Percentiles rank a stretch among this genome's conserved stretches.
Evolutionary conservation across 768 basidiomycete genomes (phyloP).

Genomic region (Leccinum subtestaceum): DNA sequence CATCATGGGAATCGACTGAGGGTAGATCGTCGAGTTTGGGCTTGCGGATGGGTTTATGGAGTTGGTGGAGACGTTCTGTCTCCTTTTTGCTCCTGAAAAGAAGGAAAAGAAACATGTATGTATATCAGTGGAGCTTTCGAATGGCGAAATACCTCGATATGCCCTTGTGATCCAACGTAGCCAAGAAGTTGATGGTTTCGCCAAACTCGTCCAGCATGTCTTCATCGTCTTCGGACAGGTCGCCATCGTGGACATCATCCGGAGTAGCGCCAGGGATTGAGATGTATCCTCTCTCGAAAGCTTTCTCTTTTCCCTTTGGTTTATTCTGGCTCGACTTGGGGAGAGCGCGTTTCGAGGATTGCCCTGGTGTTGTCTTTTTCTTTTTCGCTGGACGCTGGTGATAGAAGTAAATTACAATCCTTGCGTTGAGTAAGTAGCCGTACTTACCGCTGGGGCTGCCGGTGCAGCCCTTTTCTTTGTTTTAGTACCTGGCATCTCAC

Average conservation of each 20-base stretch:
- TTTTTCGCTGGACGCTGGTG: conserved; percentile 52
- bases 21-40: conserved; percentile 59
- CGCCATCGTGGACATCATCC: conserved; percentile 30
- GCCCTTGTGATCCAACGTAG: conserved; percentile 69
- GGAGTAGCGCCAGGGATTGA: conserved; percentile 48
- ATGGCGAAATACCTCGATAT: conserved; percentile 63
- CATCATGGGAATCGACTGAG: conserved; percentile 64
- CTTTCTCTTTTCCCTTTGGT: conserved; percentile 55
- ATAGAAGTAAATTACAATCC: background rate
- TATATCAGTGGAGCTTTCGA: background rate
- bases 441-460: conserved; percentile 27
- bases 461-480: conserved; percentile 36
- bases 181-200: conserved; percentile 62
- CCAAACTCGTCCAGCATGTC: conserved; percentile 67
- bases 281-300: conserved; percentile 56
- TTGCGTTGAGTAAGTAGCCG: background rate
- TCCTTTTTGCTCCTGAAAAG: conserved; percentile 78
- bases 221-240: conserved; percentile 68
- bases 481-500: conserved; percentile 26
- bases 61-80: conserved; percentile 63
- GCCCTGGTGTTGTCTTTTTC: conserved; percentile 47
- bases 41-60: conserved; percentile 55
- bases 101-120: conserved; percentile 2
- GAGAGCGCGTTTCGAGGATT: conserved; percentile 14
- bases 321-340: conserved; percentile 32